A percentile compares a stretch with the other conserved stretches of the same genome.
Conservation (phyloP, 192 early-diverging fungal genomes). For the Coemansia sp. region DNA sequence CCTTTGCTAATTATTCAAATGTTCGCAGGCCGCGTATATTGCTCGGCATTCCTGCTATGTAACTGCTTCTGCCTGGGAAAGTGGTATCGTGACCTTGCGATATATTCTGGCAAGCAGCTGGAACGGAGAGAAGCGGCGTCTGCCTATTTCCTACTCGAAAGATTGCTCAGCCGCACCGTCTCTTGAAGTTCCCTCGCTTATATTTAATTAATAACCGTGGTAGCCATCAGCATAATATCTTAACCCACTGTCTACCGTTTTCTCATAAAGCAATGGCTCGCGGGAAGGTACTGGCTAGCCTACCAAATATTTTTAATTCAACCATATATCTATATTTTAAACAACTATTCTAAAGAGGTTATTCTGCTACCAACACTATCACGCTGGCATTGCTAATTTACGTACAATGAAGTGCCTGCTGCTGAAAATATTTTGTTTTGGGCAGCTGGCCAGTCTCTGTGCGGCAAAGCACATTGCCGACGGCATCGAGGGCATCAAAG, state of each 20-base stretch:
- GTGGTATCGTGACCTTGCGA: background rate
- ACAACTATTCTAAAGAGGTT: background rate
- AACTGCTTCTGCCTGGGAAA: background rate
- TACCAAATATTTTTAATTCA: background rate
- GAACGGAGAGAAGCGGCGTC: background rate
- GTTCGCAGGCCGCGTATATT: slow-evolving; percentile 4
- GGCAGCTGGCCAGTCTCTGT: slow-evolving; percentile 13
- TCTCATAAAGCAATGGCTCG: slow-evolving; percentile 1
- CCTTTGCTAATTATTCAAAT: background rate
- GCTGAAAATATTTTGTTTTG: slow-evolving; percentile 15
- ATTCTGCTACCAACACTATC: background rate
- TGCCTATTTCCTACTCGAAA: background rate
- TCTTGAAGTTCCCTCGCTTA: slow-evolving; percentile 1
- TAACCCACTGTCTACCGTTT: background rate
- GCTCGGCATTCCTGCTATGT: background rate
- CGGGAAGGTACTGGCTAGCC: background rate
- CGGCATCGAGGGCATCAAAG: slow-evolving; percentile 42
- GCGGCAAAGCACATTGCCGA: slow-evolving; percentile 22
- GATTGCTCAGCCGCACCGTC: background rate
- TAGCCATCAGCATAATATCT: background rate
- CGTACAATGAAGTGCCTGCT: slow-evolving; percentile 23
- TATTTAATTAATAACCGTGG: slow-evolving; percentile 2
- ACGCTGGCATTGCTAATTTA: background rate
- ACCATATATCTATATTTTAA: background rate
- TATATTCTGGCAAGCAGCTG: slow-evolving; percentile 5